These are phyloP conservation scores for Plasmodium vinckei DNA, from an alignment of 169 alveolate species.

Conservation along the genomic window DNA sequence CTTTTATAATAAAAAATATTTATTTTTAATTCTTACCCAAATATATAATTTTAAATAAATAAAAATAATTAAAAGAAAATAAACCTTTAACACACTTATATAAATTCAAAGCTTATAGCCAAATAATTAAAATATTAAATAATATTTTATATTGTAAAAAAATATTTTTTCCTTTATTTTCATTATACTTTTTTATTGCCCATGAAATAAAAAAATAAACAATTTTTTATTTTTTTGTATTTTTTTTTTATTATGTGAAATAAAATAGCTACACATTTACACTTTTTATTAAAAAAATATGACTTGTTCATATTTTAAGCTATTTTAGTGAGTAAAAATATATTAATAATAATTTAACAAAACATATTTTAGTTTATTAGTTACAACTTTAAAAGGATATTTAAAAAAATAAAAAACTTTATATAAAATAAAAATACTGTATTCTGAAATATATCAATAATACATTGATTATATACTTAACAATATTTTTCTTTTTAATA, in stretches of 20 bases:
- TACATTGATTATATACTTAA: too few relatives aligned
- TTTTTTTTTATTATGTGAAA: slow-evolving; percentile 1
- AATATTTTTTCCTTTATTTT: too few relatives aligned
- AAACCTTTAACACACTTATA: background rate
- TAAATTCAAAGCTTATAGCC: background rate
- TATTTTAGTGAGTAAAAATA: background rate
- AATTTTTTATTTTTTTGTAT: background rate
- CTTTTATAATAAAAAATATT: background rate
- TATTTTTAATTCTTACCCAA: background rate
- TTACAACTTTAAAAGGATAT: too few relatives aligned
- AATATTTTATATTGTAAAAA: background rate
- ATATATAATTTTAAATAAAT: background rate
- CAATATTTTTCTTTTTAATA: too few relatives aligned
- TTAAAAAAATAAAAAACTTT: too few relatives aligned
- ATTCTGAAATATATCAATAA: too few relatives aligned
- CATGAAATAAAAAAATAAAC: too few relatives aligned
- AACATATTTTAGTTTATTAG: background rate
- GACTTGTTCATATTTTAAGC: slow-evolving; percentile 5
- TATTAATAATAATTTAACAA: background rate
- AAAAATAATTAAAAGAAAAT: background rate
- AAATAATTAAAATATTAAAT: slow-evolving; percentile 1
- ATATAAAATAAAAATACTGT: too few relatives aligned
- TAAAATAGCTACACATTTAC: too few relatives aligned
- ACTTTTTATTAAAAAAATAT: background rate
- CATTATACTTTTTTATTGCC: too few relatives aligned